Evolutionary conservation across 164 flowering plant genomes (phyloP), one percentile per base, ranked within the genome.

Genomic region (Sedum album): DNA sequence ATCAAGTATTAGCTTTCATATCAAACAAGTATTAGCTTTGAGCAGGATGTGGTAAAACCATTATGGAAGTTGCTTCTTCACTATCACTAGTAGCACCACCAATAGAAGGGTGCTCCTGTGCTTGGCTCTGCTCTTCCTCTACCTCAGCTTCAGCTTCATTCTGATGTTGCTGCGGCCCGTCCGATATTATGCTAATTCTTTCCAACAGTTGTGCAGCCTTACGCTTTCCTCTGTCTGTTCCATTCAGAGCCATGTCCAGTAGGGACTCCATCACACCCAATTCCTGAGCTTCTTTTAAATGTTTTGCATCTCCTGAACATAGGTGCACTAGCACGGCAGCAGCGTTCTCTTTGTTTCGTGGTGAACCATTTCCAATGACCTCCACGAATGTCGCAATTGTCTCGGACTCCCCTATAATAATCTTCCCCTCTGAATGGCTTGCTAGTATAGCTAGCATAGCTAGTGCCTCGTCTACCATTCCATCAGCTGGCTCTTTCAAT

Each of bases 391-490:
- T 57, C 18, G 33, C 25, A 11, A 57, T 33, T 13, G 33, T 28
- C 62, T 57, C 62, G 1, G 62, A 57, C 3, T 33, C 33, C 26
- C 62, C 62, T 26, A 57, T 57, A 13, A 57, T 57, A 57, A 33
- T 33, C 33, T 57, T 57, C 62, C 62, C 62, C 8, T 57, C 62
- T 3, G 4, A 14, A 57, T 57, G 62, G 33, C 62, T 57, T 13
- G 62, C 62, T 1, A 57, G 33, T 57, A 57, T 28, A 5, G 62
- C 33, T 28, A 57, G 62, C 62, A 57, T 57, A 4, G 62, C 62
- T 15, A 57, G 62, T 28, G 62, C 62, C 62, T 57, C 62, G 33
- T 57, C 62, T 9, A 57, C 62, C 62, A 57, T 57, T 57, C 62
- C 62, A 5, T 57, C 33, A 1, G 62, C 62, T 1, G 62, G 33